phyloP scores from a whole-genome alignment of 2,329 filamentous ascomycete genomes.

The Ascocoryne sarcoides region DNA sequence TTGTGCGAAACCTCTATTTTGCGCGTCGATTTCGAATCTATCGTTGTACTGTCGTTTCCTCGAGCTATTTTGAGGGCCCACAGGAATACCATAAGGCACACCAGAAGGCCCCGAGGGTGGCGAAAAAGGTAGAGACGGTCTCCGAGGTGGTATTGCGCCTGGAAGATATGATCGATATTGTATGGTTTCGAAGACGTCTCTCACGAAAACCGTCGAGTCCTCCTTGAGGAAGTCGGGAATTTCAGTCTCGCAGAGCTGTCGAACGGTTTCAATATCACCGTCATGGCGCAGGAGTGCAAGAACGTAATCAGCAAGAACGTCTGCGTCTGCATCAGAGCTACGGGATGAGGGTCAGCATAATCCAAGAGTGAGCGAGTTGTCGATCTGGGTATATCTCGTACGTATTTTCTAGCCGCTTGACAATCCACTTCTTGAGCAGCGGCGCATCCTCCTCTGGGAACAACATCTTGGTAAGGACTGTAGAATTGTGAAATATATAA shows the following conservation, averaged over 20 bases:
- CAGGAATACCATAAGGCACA: constrained; percentile 14
- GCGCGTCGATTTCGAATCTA: constrained; percentile 35
- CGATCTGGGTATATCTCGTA: constrained; percentile 33
- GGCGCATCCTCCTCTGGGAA: constrained; percentile 54
- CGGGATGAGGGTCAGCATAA: constrained; percentile 4
- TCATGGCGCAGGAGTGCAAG: constrained; percentile 66
- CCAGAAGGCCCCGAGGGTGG: constrained; percentile 24
- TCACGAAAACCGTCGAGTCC: constrained; percentile 54
- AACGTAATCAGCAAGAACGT: constrained; percentile 80
- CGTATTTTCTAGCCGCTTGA: constrained; percentile 69
- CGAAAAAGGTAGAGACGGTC: constrained; percentile 17
- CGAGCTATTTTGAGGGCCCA: constrained; percentile 24
- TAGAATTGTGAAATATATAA: not conserved
- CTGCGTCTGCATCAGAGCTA: constrained; percentile 71
- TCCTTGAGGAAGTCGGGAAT: constrained; percentile 69
- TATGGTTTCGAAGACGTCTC: constrained; percentile 62
- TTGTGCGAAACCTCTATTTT: constrained; percentile 29
- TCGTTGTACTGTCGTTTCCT: constrained; percentile 51
- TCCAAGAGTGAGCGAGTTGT: too few relatives aligned
- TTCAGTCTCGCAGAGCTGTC: constrained; percentile 59
- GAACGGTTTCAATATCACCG: constrained; percentile 54
- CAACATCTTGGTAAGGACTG: constrained; percentile 39
- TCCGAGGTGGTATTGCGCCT: constrained; percentile 35
- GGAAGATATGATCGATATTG: constrained; percentile 52
- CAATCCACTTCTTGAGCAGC: constrained; percentile 66